Conservation (phyloP, 2,329 filamentous ascomycete genomes). For the Penicillium sp. region DNA sequence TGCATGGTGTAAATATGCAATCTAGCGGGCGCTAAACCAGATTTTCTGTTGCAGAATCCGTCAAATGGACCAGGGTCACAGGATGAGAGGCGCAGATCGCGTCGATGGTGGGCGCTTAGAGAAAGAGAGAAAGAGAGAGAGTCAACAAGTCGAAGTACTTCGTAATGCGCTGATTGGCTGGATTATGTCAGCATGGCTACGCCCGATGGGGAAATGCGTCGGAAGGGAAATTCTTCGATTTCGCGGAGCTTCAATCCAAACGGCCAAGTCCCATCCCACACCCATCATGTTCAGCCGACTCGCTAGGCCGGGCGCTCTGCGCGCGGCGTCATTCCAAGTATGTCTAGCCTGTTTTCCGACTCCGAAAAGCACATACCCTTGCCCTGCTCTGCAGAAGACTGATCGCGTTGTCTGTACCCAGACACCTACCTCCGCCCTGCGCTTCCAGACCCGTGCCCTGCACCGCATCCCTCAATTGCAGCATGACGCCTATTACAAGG, state of each 20-base stretch:
- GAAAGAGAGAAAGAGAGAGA: background rate
- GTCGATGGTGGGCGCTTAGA: constrained; percentile 23
- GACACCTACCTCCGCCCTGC: constrained; percentile 41
- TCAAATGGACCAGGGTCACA: background rate
- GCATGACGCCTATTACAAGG: constrained; percentile 48
- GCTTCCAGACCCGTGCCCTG: constrained; percentile 39
- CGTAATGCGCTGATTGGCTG: constrained; percentile 27
- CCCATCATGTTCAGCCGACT: constrained; percentile 47
- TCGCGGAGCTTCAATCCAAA: constrained; percentile 21
- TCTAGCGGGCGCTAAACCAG: constrained; percentile 20
- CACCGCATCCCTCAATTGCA: constrained; percentile 54
- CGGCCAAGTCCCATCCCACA: constrained; percentile 16
- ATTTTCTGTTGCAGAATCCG: constrained; percentile 11
- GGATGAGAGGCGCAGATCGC: constrained; percentile 4
- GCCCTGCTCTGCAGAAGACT: constrained; percentile 22
- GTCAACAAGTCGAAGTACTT: constrained; percentile 22
- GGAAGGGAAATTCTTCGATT: constrained; percentile 41
- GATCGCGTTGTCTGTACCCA: constrained; percentile 22
- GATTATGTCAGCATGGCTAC: constrained; percentile 29
- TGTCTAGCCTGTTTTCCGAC: constrained; percentile 12
- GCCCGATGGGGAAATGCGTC: constrained; percentile 28
- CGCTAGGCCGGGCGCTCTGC: constrained; percentile 47
- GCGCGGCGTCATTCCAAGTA: constrained; percentile 44
- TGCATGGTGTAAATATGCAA: constrained; percentile 20
- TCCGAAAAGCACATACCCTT: background rate